These are phyloP conservation scores for Wickerhamomyces canadensis DNA, from an alignment of 805 yeast species.

Conservation along the genomic window DNA sequence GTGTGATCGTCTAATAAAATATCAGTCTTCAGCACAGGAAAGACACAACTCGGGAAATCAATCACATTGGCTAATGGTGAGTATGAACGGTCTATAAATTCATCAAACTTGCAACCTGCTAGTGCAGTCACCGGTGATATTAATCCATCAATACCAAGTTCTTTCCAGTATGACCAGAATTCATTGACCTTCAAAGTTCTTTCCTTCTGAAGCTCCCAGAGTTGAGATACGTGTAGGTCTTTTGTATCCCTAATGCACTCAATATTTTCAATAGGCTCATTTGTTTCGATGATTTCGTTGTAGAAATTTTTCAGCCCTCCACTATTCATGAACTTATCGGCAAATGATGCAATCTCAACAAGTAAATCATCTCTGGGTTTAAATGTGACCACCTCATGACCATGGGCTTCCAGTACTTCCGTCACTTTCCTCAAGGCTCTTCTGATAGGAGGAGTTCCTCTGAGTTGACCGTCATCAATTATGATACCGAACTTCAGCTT, in stretches of 20 bases:
- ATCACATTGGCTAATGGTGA: conserved; percentile 48
- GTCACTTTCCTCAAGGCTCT: conserved; percentile 33
- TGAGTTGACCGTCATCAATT: conserved; percentile 34
- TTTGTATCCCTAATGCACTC: conserved; percentile 31
- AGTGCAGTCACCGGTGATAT: conserved; percentile 45
- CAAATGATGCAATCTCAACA: neutral
- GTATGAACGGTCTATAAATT: conserved; percentile 38
- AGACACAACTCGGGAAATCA: conserved; percentile 47
- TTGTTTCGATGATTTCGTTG: conserved; percentile 19
- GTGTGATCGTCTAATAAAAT: conserved; percentile 8
- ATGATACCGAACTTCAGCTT: conserved; percentile 35
- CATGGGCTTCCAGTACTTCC: conserved; percentile 29
- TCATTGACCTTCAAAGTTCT: conserved; percentile 30
- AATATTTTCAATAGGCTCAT: conserved; percentile 30
- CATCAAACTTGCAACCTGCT: conserved; percentile 33
- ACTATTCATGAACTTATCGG: conserved; percentile 4
- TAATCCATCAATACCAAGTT: conserved; percentile 41
- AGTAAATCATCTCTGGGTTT: conserved; percentile 1
- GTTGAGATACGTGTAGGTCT: conserved; percentile 31
- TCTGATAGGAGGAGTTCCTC: conserved; percentile 40
- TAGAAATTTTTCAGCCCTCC: conserved; percentile 4
- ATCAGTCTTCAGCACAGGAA: conserved; percentile 53
- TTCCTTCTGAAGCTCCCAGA: conserved; percentile 37
- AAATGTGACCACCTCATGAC: conserved; percentile 44
- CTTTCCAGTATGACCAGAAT: conserved; percentile 33